Conservation (phyloP, 2,329 filamentous ascomycete species). For the Aspergillus sp. region DNA sequence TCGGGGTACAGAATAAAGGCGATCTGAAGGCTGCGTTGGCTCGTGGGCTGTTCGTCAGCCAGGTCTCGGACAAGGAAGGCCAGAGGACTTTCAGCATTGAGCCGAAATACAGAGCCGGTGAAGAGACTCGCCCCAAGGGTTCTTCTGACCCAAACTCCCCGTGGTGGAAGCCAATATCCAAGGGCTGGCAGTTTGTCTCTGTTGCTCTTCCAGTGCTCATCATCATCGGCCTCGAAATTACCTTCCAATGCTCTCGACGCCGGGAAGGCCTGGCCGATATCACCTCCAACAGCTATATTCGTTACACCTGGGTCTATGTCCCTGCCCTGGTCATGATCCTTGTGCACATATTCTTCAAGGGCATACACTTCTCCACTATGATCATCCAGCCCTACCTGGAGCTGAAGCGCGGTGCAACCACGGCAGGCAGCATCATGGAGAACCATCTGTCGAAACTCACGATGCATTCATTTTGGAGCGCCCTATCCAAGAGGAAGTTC, state of each 20-base stretch:
- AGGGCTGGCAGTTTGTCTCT: conserved; percentile 2
- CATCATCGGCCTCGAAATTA: conserved; percentile 2
- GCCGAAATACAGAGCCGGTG: background rate
- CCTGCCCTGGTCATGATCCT: conserved; percentile 12
- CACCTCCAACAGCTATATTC: conserved; percentile 4
- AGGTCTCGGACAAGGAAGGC: background rate
- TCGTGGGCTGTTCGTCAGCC: background rate
- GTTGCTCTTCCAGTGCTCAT: conserved; percentile 2
- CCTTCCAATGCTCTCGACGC: conserved; percentile 2
- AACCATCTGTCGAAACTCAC: conserved; percentile 15
- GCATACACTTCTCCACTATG: conserved; percentile 9
- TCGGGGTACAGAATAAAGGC: conserved; percentile 1
- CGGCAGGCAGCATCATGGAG: conserved; percentile 9
- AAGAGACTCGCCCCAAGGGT: background rate
- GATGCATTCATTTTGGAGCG: conserved; percentile 49
- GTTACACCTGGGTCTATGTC: conserved; percentile 14
- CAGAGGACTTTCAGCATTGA: conserved; percentile 2
- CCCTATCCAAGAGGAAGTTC: conserved; percentile 11
- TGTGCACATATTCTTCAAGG: conserved; percentile 9
- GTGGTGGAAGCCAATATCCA: conserved; percentile 3
- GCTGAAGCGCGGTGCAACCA: conserved; percentile 6
- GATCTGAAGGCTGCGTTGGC: background rate
- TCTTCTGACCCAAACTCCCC: background rate
- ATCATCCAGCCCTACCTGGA: conserved; percentile 12
- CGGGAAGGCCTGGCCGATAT: conserved; percentile 2